Base-by-base conservation (phyloP, 805 yeast species). In the Spathaspora hagerdaliae region DNA sequence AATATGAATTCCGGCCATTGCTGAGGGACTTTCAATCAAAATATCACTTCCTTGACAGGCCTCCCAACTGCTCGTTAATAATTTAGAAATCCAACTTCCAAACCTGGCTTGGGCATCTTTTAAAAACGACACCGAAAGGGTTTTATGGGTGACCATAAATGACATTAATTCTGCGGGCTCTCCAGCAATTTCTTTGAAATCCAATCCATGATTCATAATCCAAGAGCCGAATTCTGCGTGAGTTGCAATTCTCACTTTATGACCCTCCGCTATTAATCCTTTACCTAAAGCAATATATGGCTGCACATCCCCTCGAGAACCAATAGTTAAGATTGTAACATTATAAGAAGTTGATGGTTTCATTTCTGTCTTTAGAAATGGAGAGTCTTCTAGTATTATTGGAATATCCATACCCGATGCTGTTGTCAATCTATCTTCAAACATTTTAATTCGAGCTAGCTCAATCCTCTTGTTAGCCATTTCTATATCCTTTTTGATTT, bases 241-340 rank as follows among this genome's bases (percentile, higher is more conserved):
- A 0, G 97, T 86, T 0, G 92, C 95, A 46, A 92, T 91, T 27
- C 82, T 81, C 1, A 88, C 96, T 14, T 65, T 63, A 59, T 92
- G 97, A 0, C 97, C 97, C 53, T 92, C 97, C 24, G 69, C 71
- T 39, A 80, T 63, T 37, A 92, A 69, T 0, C 91, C 96, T 52
- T 82, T 81, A 0, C 88, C 94, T n/a, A 92, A 65, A 0, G 97
- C 92, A 52, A 92, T 85, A 60, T 90, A 92, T 0, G 98, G 98
- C 64, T 92, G 98, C 6, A 92, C 97, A 64, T 92, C 98, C 31
- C 98, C 98, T 47, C 98, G 75, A 0, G 97, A 89, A 0, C 98
- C 98, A 55, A 92, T 92, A 0, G 97, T 92, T 47, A 92, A 64
- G 40, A 89, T 67, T 0, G 86, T 83, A 56, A 91, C 77, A 27